Base-by-base conservation (phyloP, 805 yeast species). In the Isabelozyma rhagii region DNA sequence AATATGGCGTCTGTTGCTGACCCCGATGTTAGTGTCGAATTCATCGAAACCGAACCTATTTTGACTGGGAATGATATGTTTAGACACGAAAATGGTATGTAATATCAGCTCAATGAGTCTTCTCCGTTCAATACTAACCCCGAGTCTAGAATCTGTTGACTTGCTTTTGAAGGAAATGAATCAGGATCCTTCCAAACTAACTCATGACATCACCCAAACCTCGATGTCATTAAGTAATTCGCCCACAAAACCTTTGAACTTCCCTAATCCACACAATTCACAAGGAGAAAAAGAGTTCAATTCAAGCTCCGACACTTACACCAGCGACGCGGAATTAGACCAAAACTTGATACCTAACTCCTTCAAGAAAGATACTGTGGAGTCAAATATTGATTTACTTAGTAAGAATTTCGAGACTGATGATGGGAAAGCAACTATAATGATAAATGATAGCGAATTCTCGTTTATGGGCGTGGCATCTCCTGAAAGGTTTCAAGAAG, bases 301-400 rank as follows among this genome's bases (percentile, higher is more conserved):
- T 52, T 73, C 78, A 6, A 64, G 72, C 46, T 68, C 77, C 4
- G 79, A 74, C 46, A 74, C 79, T 8, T 73, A 63, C 43, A 69
- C 69, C 15, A 70, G 75, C 52, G 75, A 72, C 25, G 42, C 39
- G n/a, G 43, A 41, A 28, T 21, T 45, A 15, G 41, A 31, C 27
- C 34, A 44, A 34, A 44, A 36, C 25, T 14, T n/a, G 25, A 18
- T 41, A 9, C 14, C 15, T 18, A 39, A 3, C 14, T 14, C 17
- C 15, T 11, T 39, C 9, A 14, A 9, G 10, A 18, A n/a, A 13
- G 31, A 18, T n/a, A 21, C 21, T 9, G 29, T 17, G 15, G 14
- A 28, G n/a, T 13, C 14, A 28, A 28, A 8, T 17, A 5, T 28
- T 9, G 39, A 28, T 31, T 14, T 28, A 31, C 28, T 41, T 21